phyloP scores from a whole-genome alignment of 2,329 filamentous ascomycete species.

The Colletotrichum abscissum region DNA sequence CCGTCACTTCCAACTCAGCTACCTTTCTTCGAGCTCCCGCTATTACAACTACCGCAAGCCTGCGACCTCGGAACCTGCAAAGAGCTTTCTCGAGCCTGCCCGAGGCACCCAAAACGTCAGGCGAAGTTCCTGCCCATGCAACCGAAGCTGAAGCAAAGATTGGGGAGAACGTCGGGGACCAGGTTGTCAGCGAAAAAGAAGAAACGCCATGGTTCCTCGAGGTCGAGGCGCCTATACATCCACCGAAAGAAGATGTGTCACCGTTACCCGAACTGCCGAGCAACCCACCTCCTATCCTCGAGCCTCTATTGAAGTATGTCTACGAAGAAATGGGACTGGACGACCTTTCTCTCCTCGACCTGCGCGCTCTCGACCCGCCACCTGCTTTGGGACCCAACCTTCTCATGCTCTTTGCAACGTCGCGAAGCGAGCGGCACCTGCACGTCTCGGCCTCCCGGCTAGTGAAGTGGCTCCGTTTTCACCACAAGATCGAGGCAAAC shows the following conservation, averaged over 20 bases:
- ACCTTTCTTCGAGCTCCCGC: constrained; percentile 13
- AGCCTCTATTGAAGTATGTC: constrained; percentile 79
- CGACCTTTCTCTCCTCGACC: constrained; percentile 81
- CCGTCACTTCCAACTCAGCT: constrained; percentile 36
- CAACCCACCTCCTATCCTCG: constrained; percentile 77
- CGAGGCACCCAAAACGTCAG: not conserved
- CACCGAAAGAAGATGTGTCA: constrained; percentile 58
- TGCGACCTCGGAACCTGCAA: constrained; percentile 36
- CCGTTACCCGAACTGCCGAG: constrained; percentile 68
- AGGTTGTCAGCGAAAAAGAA: constrained; percentile 38
- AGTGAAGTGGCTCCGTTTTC: constrained; percentile 83
- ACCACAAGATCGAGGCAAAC: constrained; percentile 77
- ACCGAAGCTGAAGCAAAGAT: not conserved
- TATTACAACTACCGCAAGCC: not conserved
- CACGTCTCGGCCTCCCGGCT: constrained; percentile 92
- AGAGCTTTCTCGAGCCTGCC: constrained; percentile 39
- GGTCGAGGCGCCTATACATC: constrained; percentile 69
- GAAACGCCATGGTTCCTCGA: constrained; percentile 87
- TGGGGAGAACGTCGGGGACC: constrained; percentile 3
- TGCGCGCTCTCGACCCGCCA: constrained; percentile 86
- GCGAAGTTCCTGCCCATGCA: not conserved
- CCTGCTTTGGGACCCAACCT: constrained; percentile 88
- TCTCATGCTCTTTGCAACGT: constrained; percentile 92
- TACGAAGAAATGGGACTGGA: constrained; percentile 90
- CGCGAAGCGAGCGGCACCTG: constrained; percentile 91